Percentiles rank a stretch among this genome's conserved stretches.
Conservation (phyloP, 2,329 filamentous ascomycete genomes). For the Polychaeton citri region DNA sequence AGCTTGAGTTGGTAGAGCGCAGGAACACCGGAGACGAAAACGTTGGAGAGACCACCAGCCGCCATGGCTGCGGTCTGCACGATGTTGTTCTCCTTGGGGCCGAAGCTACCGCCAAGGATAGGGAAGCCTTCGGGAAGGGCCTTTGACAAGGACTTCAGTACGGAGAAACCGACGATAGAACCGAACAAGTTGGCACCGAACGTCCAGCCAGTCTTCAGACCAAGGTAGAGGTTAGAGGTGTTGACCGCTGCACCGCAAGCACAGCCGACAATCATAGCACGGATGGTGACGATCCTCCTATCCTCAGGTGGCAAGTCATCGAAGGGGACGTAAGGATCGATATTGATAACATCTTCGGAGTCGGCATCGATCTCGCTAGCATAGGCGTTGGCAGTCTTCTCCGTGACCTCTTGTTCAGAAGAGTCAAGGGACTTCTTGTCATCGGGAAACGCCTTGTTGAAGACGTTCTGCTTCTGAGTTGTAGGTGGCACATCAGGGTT, state of each 20-base stretch:
- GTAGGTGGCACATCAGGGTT: conserved; percentile 20
- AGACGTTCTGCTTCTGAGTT: conserved; percentile 24
- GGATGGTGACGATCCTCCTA: conserved; percentile 39
- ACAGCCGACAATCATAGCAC: conserved; percentile 43
- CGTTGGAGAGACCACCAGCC: conserved; percentile 42
- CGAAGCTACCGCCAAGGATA: conserved; percentile 32
- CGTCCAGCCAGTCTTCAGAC: conserved; percentile 35
- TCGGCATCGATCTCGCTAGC: conserved; percentile 16
- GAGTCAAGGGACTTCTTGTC: conserved; percentile 4
- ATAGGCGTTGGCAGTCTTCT: conserved; percentile 13
- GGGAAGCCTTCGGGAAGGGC: conserved; percentile 35
- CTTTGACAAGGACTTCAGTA: conserved; percentile 42
- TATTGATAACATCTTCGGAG: conserved; percentile 14
- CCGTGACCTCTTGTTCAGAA: conserved; percentile 13
- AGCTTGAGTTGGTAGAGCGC: conserved; percentile 46
- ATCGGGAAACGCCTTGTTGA: conserved; percentile 12
- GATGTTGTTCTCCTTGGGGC: conserved; percentile 50
- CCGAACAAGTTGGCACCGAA: conserved; percentile 24
- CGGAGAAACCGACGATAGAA: conserved; percentile 47
- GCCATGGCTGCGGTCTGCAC: conserved; percentile 47
- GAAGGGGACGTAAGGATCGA: conserved; percentile 30
- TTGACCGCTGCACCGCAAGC: conserved; percentile 47
- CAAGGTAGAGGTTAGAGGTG: conserved; percentile 49
- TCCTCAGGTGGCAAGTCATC: conserved; percentile 31
- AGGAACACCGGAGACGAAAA: conserved; percentile 48